Percentiles rank a stretch among this genome's conserved stretches.
These are phyloP conservation scores for Zymoseptoria passerinii DNA, from an alignment of 2,329 filamentous ascomycete genomes.

Conservation along the genomic window DNA sequence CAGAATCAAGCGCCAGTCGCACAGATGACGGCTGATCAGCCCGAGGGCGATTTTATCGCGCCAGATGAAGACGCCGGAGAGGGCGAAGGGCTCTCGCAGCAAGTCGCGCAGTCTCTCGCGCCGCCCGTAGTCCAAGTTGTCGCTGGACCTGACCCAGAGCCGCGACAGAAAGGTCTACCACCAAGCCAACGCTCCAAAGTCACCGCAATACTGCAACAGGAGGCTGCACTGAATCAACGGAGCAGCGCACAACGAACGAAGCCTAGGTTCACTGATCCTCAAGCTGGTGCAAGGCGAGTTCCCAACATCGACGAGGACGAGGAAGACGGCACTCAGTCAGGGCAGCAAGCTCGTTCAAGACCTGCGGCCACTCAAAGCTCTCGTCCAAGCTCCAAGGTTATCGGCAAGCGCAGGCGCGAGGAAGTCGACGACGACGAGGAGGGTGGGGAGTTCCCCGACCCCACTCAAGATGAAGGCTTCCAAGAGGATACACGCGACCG, in stretches of 20 bases:
- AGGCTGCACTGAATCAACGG: neutral
- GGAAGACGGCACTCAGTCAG: neutral
- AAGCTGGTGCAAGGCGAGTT: slow-evolving; percentile 10
- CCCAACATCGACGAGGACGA: slow-evolving; percentile 4
- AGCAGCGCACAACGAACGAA: neutral
- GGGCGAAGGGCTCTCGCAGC: neutral
- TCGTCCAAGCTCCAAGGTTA: neutral
- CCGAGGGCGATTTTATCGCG: neutral
- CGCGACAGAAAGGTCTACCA: neutral
- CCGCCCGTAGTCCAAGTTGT: neutral
- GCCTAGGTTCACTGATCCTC: slow-evolving; percentile 22
- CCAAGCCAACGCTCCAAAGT: neutral
- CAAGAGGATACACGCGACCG: slow-evolving; percentile 32
- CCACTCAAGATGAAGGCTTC: slow-evolving; percentile 39
- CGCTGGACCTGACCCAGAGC: neutral
- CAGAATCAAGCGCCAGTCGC: slow-evolving; percentile 11
- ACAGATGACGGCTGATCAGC: slow-evolving; percentile 5
- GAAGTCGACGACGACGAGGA: slow-evolving; percentile 26
- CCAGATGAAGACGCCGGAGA: slow-evolving; percentile 3
- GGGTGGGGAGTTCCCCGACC: slow-evolving; percentile 11
- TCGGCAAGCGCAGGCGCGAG: slow-evolving; percentile 21
- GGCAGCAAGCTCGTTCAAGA: neutral
- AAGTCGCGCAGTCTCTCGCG: neutral
- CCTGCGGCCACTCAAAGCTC: slow-evolving; percentile 8
- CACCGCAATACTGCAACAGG: neutral